Conservation (phyloP, 2,329 filamentous ascomycete species). For the Aspergillus amoenus region DNA sequence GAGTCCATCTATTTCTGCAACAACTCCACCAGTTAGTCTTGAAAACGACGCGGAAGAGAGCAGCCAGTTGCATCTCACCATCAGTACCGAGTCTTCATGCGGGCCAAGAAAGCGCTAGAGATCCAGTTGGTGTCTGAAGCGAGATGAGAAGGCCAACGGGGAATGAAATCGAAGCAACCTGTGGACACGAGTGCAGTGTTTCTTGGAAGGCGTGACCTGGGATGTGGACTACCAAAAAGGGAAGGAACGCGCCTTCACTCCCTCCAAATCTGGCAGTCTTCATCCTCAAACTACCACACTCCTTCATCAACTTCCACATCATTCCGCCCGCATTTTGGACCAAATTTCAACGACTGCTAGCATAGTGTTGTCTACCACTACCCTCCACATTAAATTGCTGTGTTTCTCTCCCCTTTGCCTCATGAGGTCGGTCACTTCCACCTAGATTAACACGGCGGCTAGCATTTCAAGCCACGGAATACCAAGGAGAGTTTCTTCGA, state of each 20-base stretch:
- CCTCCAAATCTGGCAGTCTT: not conserved
- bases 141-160: not conserved
- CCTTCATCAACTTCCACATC: too few species aligned
- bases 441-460: too few species aligned
- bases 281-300: not conserved
- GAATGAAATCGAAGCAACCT: not conserved
- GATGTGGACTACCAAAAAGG: not conserved
- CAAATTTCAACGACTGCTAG: too few species aligned
- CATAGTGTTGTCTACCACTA: too few species aligned
- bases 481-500: too few species aligned
- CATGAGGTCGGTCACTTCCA: too few species aligned
- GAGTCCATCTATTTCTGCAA: not conserved
- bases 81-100: not conserved
- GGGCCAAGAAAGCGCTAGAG: not conserved
- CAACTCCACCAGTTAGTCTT: not conserved
- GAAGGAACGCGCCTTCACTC: not conserved
- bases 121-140: not conserved
- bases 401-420: too few species aligned
- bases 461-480: too few species aligned
- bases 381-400: too few species aligned
- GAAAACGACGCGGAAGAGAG: not conserved
- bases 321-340: too few species aligned
- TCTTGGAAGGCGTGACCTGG: not conserved
- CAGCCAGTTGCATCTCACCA: not conserved
- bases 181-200: not conserved